phyloP scores from a whole-genome alignment of 306 rosid species.

The Trifolium pratense region DNA sequence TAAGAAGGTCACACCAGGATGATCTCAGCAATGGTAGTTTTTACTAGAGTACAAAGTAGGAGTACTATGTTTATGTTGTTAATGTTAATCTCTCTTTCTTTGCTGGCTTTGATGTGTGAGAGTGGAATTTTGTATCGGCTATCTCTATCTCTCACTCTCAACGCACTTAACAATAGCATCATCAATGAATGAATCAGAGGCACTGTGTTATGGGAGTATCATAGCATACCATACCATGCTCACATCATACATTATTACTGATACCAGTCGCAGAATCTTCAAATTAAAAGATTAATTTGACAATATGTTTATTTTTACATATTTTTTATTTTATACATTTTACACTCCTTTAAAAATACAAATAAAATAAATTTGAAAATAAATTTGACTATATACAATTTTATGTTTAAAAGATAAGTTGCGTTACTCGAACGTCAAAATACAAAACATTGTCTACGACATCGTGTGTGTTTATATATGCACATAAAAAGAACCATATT shows the following conservation, averaged over 20 bases:
- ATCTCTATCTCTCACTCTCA: slow-evolving; percentile 44
- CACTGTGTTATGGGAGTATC: background rate
- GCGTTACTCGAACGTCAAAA: too few relatives aligned
- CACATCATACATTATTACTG: slow-evolving; percentile 4
- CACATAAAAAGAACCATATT: too few relatives aligned
- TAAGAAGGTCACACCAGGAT: slow-evolving; percentile 42
- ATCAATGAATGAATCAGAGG: slow-evolving; percentile 36
- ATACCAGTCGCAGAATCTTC: too few relatives aligned
- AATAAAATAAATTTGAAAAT: too few relatives aligned
- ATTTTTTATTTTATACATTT: too few relatives aligned
- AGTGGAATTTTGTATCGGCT: slow-evolving; percentile 37
- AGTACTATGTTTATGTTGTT: background rate
- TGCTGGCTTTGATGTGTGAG: background rate
- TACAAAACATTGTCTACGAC: too few relatives aligned
- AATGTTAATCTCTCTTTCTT: background rate
- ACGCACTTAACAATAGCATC: background rate
- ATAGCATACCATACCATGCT: slow-evolving; percentile 3
- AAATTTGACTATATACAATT: too few relatives aligned
- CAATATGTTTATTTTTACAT: too few relatives aligned
- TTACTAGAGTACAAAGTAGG: background rate
- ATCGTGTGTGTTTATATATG: too few relatives aligned
- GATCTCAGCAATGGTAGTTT: slow-evolving; percentile 38
- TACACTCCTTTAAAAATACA: too few relatives aligned
- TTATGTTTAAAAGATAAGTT: too few relatives aligned
- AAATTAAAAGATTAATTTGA: too few relatives aligned